These are phyloP conservation scores for Melampsora americana DNA, from an alignment of 1,284 basidiomycete species.

Conservation along the genomic window DNA sequence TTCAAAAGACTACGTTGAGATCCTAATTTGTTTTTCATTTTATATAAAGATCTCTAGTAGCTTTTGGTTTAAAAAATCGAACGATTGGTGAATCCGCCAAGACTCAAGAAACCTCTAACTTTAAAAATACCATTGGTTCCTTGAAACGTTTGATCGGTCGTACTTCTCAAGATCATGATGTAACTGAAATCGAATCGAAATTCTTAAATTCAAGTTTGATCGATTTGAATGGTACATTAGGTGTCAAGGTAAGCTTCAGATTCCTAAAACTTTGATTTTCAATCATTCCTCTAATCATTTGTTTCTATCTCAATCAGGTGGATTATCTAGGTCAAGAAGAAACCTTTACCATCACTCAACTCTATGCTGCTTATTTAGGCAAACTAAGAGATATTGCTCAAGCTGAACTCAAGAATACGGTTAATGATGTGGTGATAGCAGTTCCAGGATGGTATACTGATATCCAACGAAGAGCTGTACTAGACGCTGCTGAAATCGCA, in stretches of 20 bases:
- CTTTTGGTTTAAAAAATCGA: conserved; percentile 82
- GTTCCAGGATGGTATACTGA: conserved; percentile 95
- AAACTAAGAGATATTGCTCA: conserved; percentile 81
- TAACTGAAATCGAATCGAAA: conserved; percentile 73
- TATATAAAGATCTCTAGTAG: conserved; percentile 73
- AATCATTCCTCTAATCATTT: conserved; percentile 29
- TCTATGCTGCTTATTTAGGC: conserved; percentile 78
- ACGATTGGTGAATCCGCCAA: conserved; percentile 87
- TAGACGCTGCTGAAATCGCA: conserved; percentile 82
- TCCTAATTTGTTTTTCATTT: neutral
- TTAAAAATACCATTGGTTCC: conserved; percentile 87
- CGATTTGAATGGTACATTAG: conserved; percentile 75
- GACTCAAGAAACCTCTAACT: conserved; percentile 95
- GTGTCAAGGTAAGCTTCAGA: conserved; percentile 66
- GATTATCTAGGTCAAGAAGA: conserved; percentile 76
- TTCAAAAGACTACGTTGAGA: no score
- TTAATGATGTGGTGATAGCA: conserved; percentile 86
- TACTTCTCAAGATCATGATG: conserved; percentile 69
- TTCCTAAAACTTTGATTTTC: neutral
- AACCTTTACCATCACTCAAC: conserved; percentile 76
- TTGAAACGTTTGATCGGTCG: conserved; percentile 84
- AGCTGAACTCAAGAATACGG: conserved; percentile 74
- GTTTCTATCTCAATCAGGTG: conserved; percentile 60
- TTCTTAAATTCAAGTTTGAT: conserved; percentile 79
- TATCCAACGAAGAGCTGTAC: conserved; percentile 76